These are phyloP conservation scores for Globisporangium spinosum DNA, from an alignment of 352 stramenopile genomes.

Conservation along the genomic window DNA sequence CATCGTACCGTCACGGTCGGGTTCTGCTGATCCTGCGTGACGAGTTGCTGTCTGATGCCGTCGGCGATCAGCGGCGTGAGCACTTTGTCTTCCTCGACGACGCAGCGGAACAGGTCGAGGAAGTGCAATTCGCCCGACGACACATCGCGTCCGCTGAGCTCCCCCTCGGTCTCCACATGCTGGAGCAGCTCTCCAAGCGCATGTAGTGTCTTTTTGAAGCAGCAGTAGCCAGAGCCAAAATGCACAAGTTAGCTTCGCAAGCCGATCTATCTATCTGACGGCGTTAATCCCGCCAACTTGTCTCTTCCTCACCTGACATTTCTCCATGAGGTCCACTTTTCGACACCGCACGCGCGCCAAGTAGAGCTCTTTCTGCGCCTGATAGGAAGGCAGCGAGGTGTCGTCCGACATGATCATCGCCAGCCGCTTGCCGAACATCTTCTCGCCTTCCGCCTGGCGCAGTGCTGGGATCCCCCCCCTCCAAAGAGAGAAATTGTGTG, in stretches of 20 bases:
- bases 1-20: slow-evolving; percentile 38
- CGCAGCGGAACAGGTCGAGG: slow-evolving; percentile 60
- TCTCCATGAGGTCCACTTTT: slow-evolving; percentile 55
- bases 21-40: slow-evolving; percentile 35
- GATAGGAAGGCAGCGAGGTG: slow-evolving; percentile 45
- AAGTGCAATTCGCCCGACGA: slow-evolving; percentile 58
- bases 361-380: slow-evolving; percentile 51
- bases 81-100: slow-evolving; percentile 62
- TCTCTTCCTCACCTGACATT: slow-evolving; percentile 36
- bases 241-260: neutral
- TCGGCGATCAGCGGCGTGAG: slow-evolving; percentile 58
- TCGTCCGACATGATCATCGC: slow-evolving; percentile 52
- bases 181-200: slow-evolving; percentile 46
- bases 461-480: slow-evolving; percentile 10
- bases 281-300: neutral
- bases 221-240: neutral
- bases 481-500: no score
- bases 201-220: slow-evolving; percentile 34
- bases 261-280: no score
- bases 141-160: slow-evolving; percentile 42
- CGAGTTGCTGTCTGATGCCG: slow-evolving; percentile 45
- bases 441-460: slow-evolving; percentile 55
- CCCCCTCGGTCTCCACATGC: slow-evolving; percentile 38
- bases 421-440: slow-evolving; percentile 56
- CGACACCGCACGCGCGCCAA: slow-evolving; percentile 50